These are phyloP conservation scores for Diospyros lotus DNA, from an alignment of 148 eudicot genomes.

Conservation along the genomic window DNA sequence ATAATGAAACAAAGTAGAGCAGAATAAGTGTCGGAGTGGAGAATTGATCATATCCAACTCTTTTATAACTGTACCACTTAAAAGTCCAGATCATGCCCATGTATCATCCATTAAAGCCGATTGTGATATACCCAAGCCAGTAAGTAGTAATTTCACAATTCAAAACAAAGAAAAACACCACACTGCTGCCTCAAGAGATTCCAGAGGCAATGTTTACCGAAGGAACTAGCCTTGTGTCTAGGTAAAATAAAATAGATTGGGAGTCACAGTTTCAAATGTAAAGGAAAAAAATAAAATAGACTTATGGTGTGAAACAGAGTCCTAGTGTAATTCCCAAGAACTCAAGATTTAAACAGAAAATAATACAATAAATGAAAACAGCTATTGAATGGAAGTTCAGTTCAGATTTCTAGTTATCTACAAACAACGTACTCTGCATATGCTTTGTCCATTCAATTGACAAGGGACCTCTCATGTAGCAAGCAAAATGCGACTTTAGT, in stretches of 20 bases:
- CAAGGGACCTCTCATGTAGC: neutral
- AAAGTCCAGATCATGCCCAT: neutral
- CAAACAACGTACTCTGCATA: neutral
- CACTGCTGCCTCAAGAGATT: neutral
- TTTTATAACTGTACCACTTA: neutral
- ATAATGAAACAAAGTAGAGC: neutral
- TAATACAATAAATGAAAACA: neutral
- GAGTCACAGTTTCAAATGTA: neutral
- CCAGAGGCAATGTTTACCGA: neutral
- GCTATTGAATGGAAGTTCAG: neutral
- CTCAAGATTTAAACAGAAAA: neutral
- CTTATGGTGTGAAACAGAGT: neutral
- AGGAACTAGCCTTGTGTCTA: no score
- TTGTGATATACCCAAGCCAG: neutral
- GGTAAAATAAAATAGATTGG: no score
- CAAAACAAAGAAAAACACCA: neutral
- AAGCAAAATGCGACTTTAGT: neutral
- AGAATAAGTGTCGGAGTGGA: slow-evolving; percentile 12
- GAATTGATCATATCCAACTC: neutral
- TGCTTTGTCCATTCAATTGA: neutral
- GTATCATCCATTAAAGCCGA: neutral
- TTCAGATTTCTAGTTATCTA: neutral
- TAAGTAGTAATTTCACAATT: neutral
- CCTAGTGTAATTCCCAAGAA: neutral
- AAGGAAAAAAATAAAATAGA: neutral